Base-by-base conservation (phyloP, 805 yeast genomes). In the Nakazawaea ishiwadae region DNA sequence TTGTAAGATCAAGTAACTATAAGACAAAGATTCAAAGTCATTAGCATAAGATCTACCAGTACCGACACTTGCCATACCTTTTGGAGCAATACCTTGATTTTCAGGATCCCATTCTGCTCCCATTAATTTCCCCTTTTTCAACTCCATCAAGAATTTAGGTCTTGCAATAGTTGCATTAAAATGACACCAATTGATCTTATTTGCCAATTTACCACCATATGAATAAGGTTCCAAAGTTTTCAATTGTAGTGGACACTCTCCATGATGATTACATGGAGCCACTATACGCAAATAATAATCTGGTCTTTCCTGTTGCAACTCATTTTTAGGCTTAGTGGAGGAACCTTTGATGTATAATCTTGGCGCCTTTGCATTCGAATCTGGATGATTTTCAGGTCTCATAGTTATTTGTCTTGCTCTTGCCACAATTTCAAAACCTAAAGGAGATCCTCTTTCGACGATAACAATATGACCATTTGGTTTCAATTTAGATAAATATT, bases 231-330 rank as follows among this genome's bases (percentile, higher is more conserved):
- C 75, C 2, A 95, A 86, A 37, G 83, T 83, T 11, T 83, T 81
- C 24, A 79, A 69, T 59, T 90, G 97, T 41, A 91, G 63, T 0
- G 98, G 97, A 54, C 97, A 90, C 49, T 68, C 73, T 10, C 81
- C 76, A 52, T 88, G 96, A 57, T 93, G 97, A 1, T 91, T 62
- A 55, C 97, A 93, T 3, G 99, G 99, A 0, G 96, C 96, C 15
- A 91, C 55, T 7, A 91, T 70, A 31, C 74, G 73, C 38, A 89
- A 53, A 48, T 82, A 81, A 54, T 73, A 70, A 54, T 73, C 60
- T 33, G 48, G 31, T 45, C 59, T 37, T 4, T 62, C 52, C 11
- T 62, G 63, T 32, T 44, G 53, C 9, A 44, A 53, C 9, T 62
- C 64, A 31, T 59, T 63, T 46, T 34, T 71, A 1, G 73, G 73